Base-by-base conservation (phyloP, 129 eudicot genomes). In the Ambrosia artemisiifolia region DNA sequence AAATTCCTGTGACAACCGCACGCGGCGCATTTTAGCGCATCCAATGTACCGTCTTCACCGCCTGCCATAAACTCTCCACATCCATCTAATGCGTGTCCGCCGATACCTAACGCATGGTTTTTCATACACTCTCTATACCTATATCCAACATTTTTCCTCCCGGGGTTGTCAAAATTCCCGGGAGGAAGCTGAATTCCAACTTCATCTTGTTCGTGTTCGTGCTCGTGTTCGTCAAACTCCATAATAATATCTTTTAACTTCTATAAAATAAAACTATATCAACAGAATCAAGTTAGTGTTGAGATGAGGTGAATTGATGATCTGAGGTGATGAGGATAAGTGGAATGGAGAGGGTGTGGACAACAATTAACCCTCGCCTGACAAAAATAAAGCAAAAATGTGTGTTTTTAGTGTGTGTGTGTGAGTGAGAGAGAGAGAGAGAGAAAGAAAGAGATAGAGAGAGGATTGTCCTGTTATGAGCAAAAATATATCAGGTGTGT, bases 41-140 rank as follows among this genome's bases (percentile, higher is more conserved):
- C 96, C 3, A 88, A 76, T 10, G 89, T 76, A 44, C 96, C 91
- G 4, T 88, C 89, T 1, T 88, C 91, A 13, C 96, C 96, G 14
- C 86, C 89, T 0, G 96, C 75, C 89, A 88, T 86, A 64, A 88
- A 88, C 62, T 88, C 96, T 0, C 96, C 91, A 54, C 96, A 88
- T 7, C 96, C 96, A 48, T 88, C 96, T 4, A 82, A 65, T 6
- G 91, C 89, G 55, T 82, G 85, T 4, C 89, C 89, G 3, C 91
- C 89, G 10, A 88, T 79, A 32, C 77, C 79, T n/a, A 82, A 82
- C 4, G 96, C 96, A 33, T 88, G 96, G 72, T 88, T 88, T 53
- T 86, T 88, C 10, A 88, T 33, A 74, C 96, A 88, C 67, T 88
- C 89, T 49, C 81, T 75, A 75, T 86, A 85, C 73, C 83, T 68